A percentile compares a stretch with the other conserved stretches of the same genome.
Evolutionary conservation across 257 asterid species (phyloP).

Genomic region (Sherardia arvensis): DNA sequence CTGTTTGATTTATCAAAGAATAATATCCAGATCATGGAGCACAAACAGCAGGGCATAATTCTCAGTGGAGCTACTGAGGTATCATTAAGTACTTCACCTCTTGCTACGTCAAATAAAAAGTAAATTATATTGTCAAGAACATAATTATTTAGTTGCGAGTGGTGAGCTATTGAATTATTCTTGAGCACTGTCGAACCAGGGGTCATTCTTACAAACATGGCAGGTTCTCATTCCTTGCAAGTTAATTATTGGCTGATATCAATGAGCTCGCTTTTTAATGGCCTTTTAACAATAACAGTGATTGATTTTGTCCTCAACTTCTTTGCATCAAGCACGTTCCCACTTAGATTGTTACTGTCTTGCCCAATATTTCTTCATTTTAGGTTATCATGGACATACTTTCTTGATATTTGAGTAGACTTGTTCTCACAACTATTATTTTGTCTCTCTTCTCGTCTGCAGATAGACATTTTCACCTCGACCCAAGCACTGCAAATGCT

Average conservation of each 20-base stretch:
- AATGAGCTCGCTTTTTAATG: background rate
- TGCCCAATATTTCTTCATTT: background rate
- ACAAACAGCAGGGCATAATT: slow-evolving; percentile 20
- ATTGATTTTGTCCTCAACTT: background rate
- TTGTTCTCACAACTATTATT: slow-evolving; percentile 10
- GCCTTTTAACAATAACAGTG: background rate
- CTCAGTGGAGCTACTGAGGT: slow-evolving; percentile 8
- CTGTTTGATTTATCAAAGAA: slow-evolving; percentile 75
- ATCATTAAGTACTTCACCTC: slow-evolving; percentile 2
- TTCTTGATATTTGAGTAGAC: background rate
- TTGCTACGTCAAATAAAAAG: background rate
- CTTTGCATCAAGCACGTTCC: background rate
- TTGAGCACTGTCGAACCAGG: background rate
- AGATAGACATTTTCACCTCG: slow-evolving; percentile 46
- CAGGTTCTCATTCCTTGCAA: no score
- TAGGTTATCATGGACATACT: background rate
- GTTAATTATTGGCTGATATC: no score
- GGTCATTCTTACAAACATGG: background rate
- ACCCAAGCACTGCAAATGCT: slow-evolving; percentile 54
- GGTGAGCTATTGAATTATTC: background rate
- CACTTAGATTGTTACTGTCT: background rate
- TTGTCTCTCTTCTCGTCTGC: slow-evolving; percentile 16
- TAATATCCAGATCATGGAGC: slow-evolving; percentile 70
- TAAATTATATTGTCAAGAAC: background rate
- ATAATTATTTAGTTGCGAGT: background rate